Evolutionary conservation across 2,329 filamentous ascomycete genomes (phyloP).

Genomic region (Xylaria hypoxylon): DNA sequence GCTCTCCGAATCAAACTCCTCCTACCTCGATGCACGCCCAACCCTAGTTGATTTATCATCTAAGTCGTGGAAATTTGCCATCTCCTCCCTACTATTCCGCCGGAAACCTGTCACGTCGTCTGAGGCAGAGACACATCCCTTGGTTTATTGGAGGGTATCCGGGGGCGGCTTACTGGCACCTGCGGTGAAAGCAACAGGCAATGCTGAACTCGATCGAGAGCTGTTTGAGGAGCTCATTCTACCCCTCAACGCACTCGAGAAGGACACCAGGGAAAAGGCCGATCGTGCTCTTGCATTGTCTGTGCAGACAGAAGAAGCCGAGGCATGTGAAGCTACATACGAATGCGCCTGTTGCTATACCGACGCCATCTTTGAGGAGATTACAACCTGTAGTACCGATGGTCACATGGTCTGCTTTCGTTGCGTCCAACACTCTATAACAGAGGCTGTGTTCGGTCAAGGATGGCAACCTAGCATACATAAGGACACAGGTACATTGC

Average conservation of each 20-base stretch:
- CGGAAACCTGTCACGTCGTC: conserved; percentile 66
- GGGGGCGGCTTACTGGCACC: conserved; percentile 69
- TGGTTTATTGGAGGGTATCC: conserved; percentile 70
- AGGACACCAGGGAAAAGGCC: conserved; percentile 59
- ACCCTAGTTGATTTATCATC: conserved; percentile 76
- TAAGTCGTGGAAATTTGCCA: conserved; percentile 81
- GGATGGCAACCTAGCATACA: conserved; percentile 88
- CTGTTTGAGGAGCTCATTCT: conserved; percentile 68
- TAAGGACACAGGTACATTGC: conserved; percentile 76
- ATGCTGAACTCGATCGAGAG: conserved; percentile 71
- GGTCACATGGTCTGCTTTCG: conserved; percentile 82
- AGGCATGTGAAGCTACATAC: conserved; percentile 65
- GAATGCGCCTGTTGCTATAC: conserved; percentile 86
- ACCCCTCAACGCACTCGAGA: conserved; percentile 62
- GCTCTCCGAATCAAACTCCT: conserved; percentile 83
- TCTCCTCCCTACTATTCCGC: conserved; percentile 77
- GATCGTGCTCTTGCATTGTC: conserved; percentile 65
- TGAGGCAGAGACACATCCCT: conserved; percentile 69
- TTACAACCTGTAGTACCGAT: conserved; percentile 75
- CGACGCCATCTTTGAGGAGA: conserved; percentile 76
- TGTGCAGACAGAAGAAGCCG: conserved; percentile 70
- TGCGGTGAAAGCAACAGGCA: conserved; percentile 73
- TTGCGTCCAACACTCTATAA: conserved; percentile 84
- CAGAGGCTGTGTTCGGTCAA: conserved; percentile 92
- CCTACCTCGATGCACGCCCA: conserved; percentile 77